Evolutionary conservation across 2,329 filamentous ascomycete genomes (phyloP).

Genomic region (Colletotrichum caudatum): DNA sequence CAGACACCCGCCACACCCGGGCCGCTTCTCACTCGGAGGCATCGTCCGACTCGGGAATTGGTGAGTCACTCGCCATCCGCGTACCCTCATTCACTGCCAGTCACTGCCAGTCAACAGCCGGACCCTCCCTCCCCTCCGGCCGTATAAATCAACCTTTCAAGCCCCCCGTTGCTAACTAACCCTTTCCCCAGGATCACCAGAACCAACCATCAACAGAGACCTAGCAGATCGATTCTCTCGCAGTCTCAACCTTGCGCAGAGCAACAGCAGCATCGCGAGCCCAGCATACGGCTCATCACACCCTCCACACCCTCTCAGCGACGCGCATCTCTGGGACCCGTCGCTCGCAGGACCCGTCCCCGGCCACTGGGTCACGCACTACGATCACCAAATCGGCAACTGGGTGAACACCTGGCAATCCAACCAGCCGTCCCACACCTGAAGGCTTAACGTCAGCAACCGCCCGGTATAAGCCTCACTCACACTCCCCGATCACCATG

Average conservation of each 20-base stretch:
- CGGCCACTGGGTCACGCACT: slow-evolving; percentile 49
- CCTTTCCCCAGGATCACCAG: background rate
- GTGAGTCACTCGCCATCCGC: slow-evolving; percentile 31
- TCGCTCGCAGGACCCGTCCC: slow-evolving; percentile 48
- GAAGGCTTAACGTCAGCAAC: background rate
- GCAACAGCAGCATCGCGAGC: background rate
- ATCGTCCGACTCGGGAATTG: background rate
- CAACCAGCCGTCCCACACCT: background rate
- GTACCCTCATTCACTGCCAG: slow-evolving; percentile 17
- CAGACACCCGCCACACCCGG: slow-evolving; percentile 8
- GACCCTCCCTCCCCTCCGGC: background rate
- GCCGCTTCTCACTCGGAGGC: background rate
- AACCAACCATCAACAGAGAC: background rate
- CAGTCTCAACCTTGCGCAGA: slow-evolving; percentile 8
- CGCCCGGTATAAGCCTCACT: background rate
- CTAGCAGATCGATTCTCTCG: slow-evolving; percentile 6
- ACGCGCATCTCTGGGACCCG: slow-evolving; percentile 45
- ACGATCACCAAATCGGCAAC: slow-evolving; percentile 24
- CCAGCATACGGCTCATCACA: background rate
- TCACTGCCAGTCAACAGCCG: background rate
- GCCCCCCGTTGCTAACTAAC: slow-evolving; percentile 6
- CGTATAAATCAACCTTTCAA: background rate
- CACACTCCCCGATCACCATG: slow-evolving; percentile 31
- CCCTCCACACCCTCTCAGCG: background rate
- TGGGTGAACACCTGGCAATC: slow-evolving; percentile 54